These are phyloP conservation scores for Tulasnella sp. DNA, from an alignment of 768 basidiomycete genomes.

Conservation along the genomic window DNA sequence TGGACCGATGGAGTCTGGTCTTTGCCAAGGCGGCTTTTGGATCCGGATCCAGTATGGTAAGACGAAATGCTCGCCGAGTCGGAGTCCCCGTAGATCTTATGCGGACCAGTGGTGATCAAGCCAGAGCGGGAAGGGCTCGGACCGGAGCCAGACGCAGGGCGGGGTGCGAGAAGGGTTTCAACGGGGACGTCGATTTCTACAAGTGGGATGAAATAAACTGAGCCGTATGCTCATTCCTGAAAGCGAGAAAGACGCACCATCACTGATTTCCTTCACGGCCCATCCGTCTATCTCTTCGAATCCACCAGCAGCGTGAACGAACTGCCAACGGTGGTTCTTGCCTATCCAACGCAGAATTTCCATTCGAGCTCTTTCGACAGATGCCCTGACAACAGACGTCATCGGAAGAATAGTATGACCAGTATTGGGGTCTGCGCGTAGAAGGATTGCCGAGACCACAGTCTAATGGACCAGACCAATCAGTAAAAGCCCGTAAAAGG, in stretches of 20 bases:
- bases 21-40: slow-evolving; percentile 12
- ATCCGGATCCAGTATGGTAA: slow-evolving; percentile 29
- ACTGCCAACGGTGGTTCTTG: slow-evolving; percentile 51
- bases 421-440: slow-evolving; percentile 49
- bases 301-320: slow-evolving; percentile 60
- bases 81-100: slow-evolving; percentile 26
- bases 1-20: slow-evolving; percentile 31
- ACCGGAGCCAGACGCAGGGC: slow-evolving; percentile 22
- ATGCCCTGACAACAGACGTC: slow-evolving; percentile 57
- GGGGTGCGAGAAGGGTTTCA: slow-evolving; percentile 55
- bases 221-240: slow-evolving; percentile 5
- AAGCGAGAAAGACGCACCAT: slow-evolving; percentile 41
- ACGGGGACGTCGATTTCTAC: slow-evolving; percentile 69
- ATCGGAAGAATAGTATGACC: slow-evolving; percentile 51
- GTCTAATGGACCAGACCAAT: slow-evolving; percentile 33
- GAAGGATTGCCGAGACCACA: slow-evolving; percentile 59
- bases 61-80: slow-evolving; percentile 38
- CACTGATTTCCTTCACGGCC: slow-evolving; percentile 79
- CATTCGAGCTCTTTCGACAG: slow-evolving; percentile 56
- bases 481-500: background rate
- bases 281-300: slow-evolving; percentile 77
- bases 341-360: slow-evolving; percentile 64
- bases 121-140: slow-evolving; percentile 18
- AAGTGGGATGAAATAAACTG: background rate
- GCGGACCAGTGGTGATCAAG: slow-evolving; percentile 17